Evolutionary conservation across 306 rosid genomes (phyloP), one percentile per base, ranked within the genome.

Genomic region (Quercus wislizeni): DNA sequence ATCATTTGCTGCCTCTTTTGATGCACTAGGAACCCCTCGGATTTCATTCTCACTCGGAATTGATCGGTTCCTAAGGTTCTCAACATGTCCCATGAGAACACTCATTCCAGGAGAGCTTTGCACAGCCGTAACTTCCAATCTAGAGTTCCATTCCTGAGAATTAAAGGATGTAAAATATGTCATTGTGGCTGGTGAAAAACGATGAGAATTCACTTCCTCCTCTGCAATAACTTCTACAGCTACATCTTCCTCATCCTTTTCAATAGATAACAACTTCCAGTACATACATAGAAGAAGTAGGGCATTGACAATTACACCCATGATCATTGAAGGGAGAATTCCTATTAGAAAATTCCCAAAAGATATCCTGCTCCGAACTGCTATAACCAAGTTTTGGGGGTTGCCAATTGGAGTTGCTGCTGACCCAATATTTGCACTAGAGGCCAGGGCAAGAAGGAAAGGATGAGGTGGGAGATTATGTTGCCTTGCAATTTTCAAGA

Each of bases 401-500:
- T 95, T 95, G 14, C 98, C 99, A 43, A 95, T 95, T 0, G 98
- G 98, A 18, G 99, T 92, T 2, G 96, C 96, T 19, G 99, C 71
- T 19, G 97, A 95, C 13, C 98, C 99, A 73, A 92, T 95, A 63
- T 95, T 95, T 54, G 98, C 89, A 86, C 97, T 91, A 23, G 99
- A 82, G 41, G 99, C 98, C 79, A 95, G 94, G 13, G 99, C 99
- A 73, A 95, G 99, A 17, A 92, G 80, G 51, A 91, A 90, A 23
- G 99, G 99, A 21, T 87, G 96, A 1, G 99, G 98, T 51, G 99
- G 99, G 23, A 93, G 88, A 33, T 87, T 91, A 79, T 92, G 96
- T 54, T 95, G 98, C 74, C 83, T 88, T 3, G 99, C 96, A 80
- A 92, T 78, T 86, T 93, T 91, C 74, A 95, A 81, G 30, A 95